These are phyloP conservation scores for Bathelium albidoporum DNA, from an alignment of 495 filamentous ascomycete species.

Conservation along the genomic window DNA sequence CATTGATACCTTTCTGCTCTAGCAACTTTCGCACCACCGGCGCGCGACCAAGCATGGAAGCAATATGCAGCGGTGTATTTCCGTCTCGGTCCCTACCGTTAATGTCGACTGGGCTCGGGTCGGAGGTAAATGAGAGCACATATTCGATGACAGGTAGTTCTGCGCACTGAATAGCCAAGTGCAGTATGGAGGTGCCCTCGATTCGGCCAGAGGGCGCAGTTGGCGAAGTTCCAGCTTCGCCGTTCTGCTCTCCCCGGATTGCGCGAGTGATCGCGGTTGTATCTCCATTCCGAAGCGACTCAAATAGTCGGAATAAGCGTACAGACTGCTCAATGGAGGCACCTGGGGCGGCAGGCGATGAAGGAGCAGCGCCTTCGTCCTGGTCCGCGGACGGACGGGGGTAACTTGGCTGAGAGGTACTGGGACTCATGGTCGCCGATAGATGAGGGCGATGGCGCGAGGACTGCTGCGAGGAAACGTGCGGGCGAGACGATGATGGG, in stretches of 20 bases:
- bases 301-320: conserved; percentile 84
- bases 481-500: conserved; percentile 24
- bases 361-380: not conserved
- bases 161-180: conserved; percentile 94
- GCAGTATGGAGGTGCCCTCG: conserved; percentile 78
- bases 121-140: conserved; percentile 60
- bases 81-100: conserved; percentile 87
- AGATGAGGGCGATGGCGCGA: conserved; percentile 31
- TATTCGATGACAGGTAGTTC: conserved; percentile 94
- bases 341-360: conserved; percentile 28
- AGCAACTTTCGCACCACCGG: conserved; percentile 72
- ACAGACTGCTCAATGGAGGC: conserved; percentile 86
- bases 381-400: not conserved
- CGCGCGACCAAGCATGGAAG: conserved; percentile 67
- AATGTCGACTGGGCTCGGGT: conserved; percentile 55
- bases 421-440: conserved; percentile 30
- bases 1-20: conserved; percentile 71
- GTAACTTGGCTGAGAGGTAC: conserved; percentile 8
- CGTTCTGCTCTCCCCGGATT: conserved; percentile 52
- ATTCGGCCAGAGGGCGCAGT: conserved; percentile 36
- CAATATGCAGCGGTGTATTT: conserved; percentile 86
- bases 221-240: conserved; percentile 20
- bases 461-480: conserved; percentile 29
- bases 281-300: conserved; percentile 81
- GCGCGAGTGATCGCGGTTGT: conserved; percentile 82